Evolutionary conservation across 129 eudicot species (phyloP).

Genomic region (Silybum marianum): DNA sequence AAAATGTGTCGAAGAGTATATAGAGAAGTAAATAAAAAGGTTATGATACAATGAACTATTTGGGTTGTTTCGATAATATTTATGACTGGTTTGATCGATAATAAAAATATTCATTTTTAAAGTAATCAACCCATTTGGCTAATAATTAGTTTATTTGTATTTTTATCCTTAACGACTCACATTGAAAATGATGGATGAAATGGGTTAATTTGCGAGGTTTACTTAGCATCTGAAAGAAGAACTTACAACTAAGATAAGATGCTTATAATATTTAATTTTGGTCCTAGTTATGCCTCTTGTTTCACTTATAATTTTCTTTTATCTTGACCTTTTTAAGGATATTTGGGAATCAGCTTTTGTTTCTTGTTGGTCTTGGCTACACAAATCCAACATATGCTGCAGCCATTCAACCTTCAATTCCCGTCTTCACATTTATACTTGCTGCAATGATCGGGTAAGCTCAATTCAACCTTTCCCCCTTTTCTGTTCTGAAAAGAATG

Average conservation of each 20-base stretch:
- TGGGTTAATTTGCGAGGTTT: too few relatives aligned
- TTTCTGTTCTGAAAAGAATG: background rate
- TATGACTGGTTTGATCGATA: background rate
- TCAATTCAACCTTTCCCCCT: background rate
- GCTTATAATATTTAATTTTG: background rate
- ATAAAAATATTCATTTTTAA: background rate
- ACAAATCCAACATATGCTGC: conserved; percentile 98
- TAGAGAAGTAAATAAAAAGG: background rate
- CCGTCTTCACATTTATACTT: conserved; percentile 83
- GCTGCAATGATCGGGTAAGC: conserved; percentile 84
- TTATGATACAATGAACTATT: background rate
- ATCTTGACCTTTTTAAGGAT: conserved; percentile 54
- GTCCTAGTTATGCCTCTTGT: background rate
- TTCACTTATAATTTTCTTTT: background rate
- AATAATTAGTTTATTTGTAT: too few relatives aligned
- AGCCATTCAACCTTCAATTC: conserved; percentile 92
- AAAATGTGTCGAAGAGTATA: background rate
- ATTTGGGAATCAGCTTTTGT: conserved; percentile 92
- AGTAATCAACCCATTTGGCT: background rate
- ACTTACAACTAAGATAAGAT: background rate
- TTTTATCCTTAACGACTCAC: too few relatives aligned
- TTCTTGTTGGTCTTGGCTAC: conserved; percentile 94
- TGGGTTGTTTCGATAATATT: background rate
- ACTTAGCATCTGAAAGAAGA: background rate
- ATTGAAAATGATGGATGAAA: too few relatives aligned